These are phyloP conservation scores for Podospora conica DNA, from an alignment of 495 filamentous ascomycete species.

Conservation along the genomic window DNA sequence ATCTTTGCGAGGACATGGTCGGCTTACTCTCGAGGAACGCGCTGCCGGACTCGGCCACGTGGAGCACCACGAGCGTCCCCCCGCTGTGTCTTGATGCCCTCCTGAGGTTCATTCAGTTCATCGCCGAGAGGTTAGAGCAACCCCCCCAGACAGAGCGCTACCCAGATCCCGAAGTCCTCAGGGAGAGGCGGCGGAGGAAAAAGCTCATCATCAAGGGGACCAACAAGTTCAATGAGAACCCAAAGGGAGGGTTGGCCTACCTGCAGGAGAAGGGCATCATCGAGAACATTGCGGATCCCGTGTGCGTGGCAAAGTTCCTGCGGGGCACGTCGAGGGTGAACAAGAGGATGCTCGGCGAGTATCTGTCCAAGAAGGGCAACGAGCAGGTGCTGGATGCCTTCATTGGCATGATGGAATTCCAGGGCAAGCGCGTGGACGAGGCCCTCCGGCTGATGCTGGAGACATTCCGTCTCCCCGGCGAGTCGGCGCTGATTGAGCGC, in stretches of 20 bases:
- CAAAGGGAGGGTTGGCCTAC: conserved; percentile 83
- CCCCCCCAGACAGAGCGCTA: conserved; percentile 57
- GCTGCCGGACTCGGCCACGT: conserved; percentile 94
- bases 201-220: conserved; percentile 82
- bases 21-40: conserved; percentile 89
- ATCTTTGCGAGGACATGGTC: conserved; percentile 92
- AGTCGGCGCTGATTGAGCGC: conserved; percentile 86
- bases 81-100: conserved; percentile 90
- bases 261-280: conserved; percentile 81
- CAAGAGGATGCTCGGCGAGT: conserved; percentile 88
- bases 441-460: conserved; percentile 80
- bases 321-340: conserved; percentile 80
- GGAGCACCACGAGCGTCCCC: conserved; percentile 98
- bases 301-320: conserved; percentile 71
- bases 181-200: conserved; percentile 68
- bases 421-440: conserved; percentile 79
- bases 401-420: conserved; percentile 79
- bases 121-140: conserved; percentile 79
- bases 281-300: conserved; percentile 61
- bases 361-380: conserved; percentile 81
- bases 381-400: conserved; percentile 76
- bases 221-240: conserved; percentile 90
- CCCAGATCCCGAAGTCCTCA: conserved; percentile 57
- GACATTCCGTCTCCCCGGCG: conserved; percentile 90
- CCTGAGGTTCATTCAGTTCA: conserved; percentile 82